Base-by-base conservation (phyloP, 2,329 filamentous ascomycete species). In the Macrophomina tecta region DNA sequence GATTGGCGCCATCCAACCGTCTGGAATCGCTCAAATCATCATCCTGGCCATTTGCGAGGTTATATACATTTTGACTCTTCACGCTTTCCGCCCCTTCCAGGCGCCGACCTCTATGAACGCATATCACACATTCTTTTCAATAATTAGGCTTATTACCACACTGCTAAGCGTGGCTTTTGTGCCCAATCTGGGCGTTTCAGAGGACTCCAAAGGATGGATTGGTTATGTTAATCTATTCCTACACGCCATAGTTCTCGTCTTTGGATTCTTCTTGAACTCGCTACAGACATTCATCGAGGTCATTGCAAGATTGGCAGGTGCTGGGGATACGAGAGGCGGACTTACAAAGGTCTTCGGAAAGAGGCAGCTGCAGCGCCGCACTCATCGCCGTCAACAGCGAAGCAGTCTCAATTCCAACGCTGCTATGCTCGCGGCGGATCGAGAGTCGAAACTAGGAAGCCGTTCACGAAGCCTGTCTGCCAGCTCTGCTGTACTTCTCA, bases 71-170 rank as follows among this genome's bases (percentile, higher is more conserved):
- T 83, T 98, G 52, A 94, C 94, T 0, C 82, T 98, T 4, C 90
- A 95, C 72, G 92, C 93, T 7, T 97, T 98, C 81, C 89, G 91
- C 16, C 95, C 95, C 0, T 99, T 96, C 74, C 90, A 94, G 68
- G 89, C 90, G 1, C 89, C 94, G 28, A 98, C 95, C 0, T 97
- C 94, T 34, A 99, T 99, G 95, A 98, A 98, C 75, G 88, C 92
- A 9, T 97, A 97, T 72, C 94, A 98, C 73, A 92, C 91, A 1
- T 88, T 93, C 69, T 97, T 97, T 78, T 88, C 93, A 0, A 81
- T 86, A 2, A 82, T 97, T 14, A 89, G 95, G 40, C 89, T 97
- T 38, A 80, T 92, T 56, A 90, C 90, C 0, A 76, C 81, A 16
- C 74, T 84, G 14, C 78, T 85, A 4, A 82, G 79, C 67, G 78